Evolutionary conservation across 116 monocot species (phyloP).

Genomic region (Papilionanthe hybrid): DNA sequence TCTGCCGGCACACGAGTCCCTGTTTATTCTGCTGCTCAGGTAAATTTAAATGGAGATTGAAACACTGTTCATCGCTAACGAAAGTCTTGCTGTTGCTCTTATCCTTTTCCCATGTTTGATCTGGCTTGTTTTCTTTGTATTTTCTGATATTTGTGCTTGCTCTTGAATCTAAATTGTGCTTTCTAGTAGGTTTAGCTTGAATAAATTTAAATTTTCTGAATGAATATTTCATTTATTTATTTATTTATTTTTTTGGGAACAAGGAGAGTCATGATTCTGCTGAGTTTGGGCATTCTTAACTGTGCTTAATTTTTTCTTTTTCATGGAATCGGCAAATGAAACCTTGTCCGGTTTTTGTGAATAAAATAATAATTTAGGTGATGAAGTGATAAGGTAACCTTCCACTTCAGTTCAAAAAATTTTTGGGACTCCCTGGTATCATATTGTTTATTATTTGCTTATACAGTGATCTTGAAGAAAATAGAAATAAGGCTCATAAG

Average conservation of each 20-base stretch:
- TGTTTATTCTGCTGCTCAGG: neutral
- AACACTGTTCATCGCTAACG: no score
- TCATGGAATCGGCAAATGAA: neutral
- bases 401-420: no score
- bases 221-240: no score
- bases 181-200: neutral
- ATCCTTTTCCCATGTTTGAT: neutral
- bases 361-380: neutral
- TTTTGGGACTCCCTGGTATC: no score
- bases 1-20: neutral
- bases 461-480: no score
- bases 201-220: neutral
- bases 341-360: neutral
- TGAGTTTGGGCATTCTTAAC: neutral
- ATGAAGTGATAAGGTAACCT: neutral
- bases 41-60: neutral
- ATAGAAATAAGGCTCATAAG: neutral
- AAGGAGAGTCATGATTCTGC: neutral
- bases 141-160: neutral
- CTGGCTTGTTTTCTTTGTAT: conserved; percentile 5
- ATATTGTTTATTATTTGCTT: no score
- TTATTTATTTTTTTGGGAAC: neutral
- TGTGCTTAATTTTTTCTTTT: neutral
- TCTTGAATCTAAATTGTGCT: neutral
- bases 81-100: neutral